A percentile compares a stretch with the other conserved stretches of the same genome.
phyloP scores from a whole-genome alignment of 2,329 filamentous ascomycete species.

The Daldinia eschscholtzii region DNA sequence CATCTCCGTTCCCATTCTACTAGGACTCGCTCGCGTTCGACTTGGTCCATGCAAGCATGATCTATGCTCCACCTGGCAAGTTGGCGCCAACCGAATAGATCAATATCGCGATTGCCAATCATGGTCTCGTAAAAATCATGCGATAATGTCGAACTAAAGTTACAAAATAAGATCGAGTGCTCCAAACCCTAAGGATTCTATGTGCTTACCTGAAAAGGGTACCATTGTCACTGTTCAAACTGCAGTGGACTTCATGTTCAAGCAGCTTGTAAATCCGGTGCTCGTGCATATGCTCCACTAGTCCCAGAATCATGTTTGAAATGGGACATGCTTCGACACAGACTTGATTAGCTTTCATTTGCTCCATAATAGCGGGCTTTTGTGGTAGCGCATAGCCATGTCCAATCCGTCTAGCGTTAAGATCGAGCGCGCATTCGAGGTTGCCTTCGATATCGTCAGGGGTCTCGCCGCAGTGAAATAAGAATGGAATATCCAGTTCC shows the following conservation, averaged over 20 bases:
- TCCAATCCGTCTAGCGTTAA: constrained; percentile 77
- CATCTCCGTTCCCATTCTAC: constrained; percentile 67
- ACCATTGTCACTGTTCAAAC: constrained; percentile 80
- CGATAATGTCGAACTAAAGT: constrained; percentile 72
- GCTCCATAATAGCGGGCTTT: constrained; percentile 74
- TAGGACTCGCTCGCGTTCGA: constrained; percentile 56
- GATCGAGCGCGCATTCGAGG: constrained; percentile 74
- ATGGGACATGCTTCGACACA: constrained; percentile 84
- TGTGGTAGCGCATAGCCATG: constrained; percentile 78
- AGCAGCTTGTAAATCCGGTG: constrained; percentile 77
- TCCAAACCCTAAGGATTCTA: not conserved
- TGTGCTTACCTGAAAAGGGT: constrained; percentile 73
- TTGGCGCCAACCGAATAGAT: constrained; percentile 78
- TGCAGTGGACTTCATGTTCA: constrained; percentile 80
- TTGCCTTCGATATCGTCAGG: constrained; percentile 77
- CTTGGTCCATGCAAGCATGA: constrained; percentile 66
- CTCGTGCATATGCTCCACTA: constrained; percentile 73
- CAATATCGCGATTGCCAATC: constrained; percentile 75
- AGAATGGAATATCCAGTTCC: constrained; percentile 72
- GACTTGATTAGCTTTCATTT: constrained; percentile 72
- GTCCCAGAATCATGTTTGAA: constrained; percentile 79
- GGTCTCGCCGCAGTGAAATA: constrained; percentile 84
- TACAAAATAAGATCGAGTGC: constrained; percentile 19
- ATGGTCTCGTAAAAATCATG: constrained; percentile 85
- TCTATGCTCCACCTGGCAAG: constrained; percentile 72